Percentiles rank a stretch among this genome's conserved stretches.
Conservation (phyloP, 208 protist genomes). For the Trypanosoma rangeli region DNA sequence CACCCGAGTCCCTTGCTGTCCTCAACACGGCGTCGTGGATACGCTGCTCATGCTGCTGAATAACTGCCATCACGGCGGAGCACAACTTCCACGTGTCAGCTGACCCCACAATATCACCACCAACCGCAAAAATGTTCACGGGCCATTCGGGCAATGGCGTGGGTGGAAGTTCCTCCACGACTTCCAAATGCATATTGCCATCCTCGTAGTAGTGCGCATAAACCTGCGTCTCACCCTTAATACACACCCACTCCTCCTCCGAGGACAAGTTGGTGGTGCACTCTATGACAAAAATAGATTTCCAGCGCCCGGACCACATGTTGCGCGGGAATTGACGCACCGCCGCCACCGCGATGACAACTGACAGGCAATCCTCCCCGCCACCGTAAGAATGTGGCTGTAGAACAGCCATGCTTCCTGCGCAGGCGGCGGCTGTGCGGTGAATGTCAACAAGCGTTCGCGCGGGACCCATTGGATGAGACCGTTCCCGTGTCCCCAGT, state of each 20-base stretch:
- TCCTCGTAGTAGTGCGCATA: conserved; percentile 29
- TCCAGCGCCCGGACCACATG: conserved; percentile 24
- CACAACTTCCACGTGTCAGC: background rate
- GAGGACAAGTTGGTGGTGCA: background rate
- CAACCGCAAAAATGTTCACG: background rate
- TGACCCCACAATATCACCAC: background rate
- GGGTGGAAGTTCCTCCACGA: conserved; percentile 4
- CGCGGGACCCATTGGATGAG: background rate
- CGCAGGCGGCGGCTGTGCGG: background rate
- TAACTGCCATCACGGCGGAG: conserved; percentile 2
- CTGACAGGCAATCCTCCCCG: background rate
- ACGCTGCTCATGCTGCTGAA: conserved; percentile 12
- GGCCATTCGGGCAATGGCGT: conserved; percentile 15
- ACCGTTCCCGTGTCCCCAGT: background rate
- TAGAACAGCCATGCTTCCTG: conserved; percentile 1
- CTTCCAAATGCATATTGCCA: conserved; percentile 17
- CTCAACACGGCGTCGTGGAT: conserved; percentile 12
- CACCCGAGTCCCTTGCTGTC: background rate
- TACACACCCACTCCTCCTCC: background rate
- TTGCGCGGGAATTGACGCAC: conserved; percentile 13
- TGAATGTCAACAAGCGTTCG: background rate
- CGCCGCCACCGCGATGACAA: conserved; percentile 15
- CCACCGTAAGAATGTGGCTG: background rate
- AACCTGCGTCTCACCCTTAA: conserved; percentile 24
- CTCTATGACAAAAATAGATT: conserved; percentile 17